A percentile compares a stretch with the other conserved stretches of the same genome.
Conservation (phyloP, 805 yeast genomes). For the Candida palmyrensis region DNA sequence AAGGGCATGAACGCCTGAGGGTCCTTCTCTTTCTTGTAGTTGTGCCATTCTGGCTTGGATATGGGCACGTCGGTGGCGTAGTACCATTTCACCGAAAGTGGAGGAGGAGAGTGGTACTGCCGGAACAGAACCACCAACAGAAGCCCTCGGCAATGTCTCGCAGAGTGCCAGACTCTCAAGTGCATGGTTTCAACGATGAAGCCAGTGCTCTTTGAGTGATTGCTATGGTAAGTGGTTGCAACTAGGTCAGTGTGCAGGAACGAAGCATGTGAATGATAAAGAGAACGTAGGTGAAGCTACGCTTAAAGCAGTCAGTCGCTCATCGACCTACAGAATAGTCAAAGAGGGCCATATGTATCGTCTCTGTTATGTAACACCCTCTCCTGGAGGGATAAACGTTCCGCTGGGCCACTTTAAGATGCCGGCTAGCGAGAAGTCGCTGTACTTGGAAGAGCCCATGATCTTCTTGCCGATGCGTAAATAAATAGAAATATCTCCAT, state of each 20-base stretch:
- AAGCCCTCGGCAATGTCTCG: too few species aligned
- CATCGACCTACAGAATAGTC: too few species aligned
- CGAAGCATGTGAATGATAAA: background rate
- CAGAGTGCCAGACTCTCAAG: background rate
- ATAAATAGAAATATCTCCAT: slow-evolving; percentile 38
- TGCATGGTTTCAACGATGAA: too few species aligned
- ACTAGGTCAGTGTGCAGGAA: background rate
- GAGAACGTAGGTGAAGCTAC: background rate
- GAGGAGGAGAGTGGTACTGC: too few species aligned
- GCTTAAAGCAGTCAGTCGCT: too few species aligned
- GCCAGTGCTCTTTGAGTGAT: too few species aligned
- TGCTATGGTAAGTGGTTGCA: too few species aligned
- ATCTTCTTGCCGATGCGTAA: slow-evolving; percentile 54
- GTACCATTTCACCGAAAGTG: slow-evolving; percentile 53
- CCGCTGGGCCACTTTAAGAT: slow-evolving; percentile 57
- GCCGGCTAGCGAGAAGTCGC: slow-evolving; percentile 69
- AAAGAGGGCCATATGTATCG: background rate
- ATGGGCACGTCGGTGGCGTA: slow-evolving; percentile 78
- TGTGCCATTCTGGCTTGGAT: slow-evolving; percentile 57
- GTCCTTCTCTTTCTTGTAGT: slow-evolving; percentile 44
- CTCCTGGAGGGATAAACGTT: slow-evolving; percentile 42
- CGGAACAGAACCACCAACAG: too few species aligned
- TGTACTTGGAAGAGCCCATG: slow-evolving; percentile 28
- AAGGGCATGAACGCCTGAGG: slow-evolving; percentile 68
- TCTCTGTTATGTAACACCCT: slow-evolving; percentile 43